phyloP scores from a whole-genome alignment of 306 rosid genomes.

The Prunus fruticosa region DNA sequence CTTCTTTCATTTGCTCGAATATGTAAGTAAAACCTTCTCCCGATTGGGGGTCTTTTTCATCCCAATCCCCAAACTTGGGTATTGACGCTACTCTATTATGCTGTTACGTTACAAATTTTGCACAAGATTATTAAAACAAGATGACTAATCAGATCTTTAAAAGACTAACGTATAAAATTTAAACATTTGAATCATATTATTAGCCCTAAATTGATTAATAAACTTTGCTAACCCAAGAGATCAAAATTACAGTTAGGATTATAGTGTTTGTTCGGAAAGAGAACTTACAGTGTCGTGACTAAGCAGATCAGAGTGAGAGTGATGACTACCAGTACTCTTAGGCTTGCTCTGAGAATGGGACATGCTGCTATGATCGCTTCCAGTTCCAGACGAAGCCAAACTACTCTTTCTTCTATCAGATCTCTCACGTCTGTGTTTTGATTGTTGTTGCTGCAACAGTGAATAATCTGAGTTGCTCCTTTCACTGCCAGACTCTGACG shows the following conservation, averaged over 20 bases:
- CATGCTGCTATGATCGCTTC: not conserved
- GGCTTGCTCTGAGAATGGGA: not conserved
- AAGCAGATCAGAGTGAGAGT: not conserved
- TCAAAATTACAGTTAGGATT: no score
- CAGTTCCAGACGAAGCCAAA: not conserved
- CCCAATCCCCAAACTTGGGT: conserved; percentile 64
- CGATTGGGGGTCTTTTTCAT: conserved; percentile 40
- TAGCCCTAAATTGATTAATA: no score
- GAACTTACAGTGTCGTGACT: not conserved
- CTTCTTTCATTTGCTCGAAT: conserved; percentile 33
- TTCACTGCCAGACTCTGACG: conserved; percentile 17
- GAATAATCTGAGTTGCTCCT: conserved; percentile 25
- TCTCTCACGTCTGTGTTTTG: not conserved
- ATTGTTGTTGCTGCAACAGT: not conserved
- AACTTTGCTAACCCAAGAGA: not conserved
- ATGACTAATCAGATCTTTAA: no score
- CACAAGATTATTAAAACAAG: not conserved
- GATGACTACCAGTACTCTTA: not conserved
- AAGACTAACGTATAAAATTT: no score
- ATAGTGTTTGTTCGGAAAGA: not conserved
- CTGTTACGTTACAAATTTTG: conserved; percentile 7
- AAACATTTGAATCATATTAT: no score
- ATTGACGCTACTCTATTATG: conserved; percentile 28
- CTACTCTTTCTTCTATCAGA: conserved; percentile 11
- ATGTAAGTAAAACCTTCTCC: conserved; percentile 46